Percentiles rank a stretch among this genome's conserved stretches.
Conservation (phyloP, 768 basidiomycete species). For the Mycena sanguinolenta region DNA sequence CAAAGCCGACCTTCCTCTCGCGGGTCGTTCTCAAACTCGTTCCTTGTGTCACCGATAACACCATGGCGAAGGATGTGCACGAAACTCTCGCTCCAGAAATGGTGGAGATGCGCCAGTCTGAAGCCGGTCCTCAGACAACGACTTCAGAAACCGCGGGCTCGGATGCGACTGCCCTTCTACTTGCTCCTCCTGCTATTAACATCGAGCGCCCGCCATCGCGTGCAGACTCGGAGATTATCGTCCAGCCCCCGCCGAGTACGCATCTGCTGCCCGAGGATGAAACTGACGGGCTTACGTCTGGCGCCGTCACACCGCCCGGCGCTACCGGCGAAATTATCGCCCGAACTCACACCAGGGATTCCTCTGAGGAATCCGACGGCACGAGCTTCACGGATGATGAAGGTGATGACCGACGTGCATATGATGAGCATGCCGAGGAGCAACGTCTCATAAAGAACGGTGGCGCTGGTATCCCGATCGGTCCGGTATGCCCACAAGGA, state of each 20-base stretch:
- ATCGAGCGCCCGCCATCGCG: conserved; percentile 44
- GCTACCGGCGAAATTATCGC: conserved; percentile 65
- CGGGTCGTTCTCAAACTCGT: conserved; percentile 53
- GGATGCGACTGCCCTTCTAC: conserved; percentile 29
- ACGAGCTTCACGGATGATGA: conserved; percentile 80
- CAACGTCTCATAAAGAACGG: conserved; percentile 90
- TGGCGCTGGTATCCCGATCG: conserved; percentile 95
- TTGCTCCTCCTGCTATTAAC: conserved; percentile 40
- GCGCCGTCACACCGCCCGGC: conserved; percentile 92
- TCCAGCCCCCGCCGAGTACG: conserved; percentile 32
- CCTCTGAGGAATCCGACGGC: conserved; percentile 71
- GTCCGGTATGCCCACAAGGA: conserved; percentile 72
- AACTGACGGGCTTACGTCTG: conserved; percentile 91
- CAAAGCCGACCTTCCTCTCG: conserved; percentile 48
- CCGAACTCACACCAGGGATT: conserved; percentile 56
- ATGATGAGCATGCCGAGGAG: conserved; percentile 89
- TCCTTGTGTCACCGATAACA: conserved; percentile 47
- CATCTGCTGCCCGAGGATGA: conserved; percentile 71
- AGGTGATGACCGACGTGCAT: conserved; percentile 64
- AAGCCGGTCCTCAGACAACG: conserved; percentile 30
- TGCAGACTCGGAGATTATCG: conserved; percentile 44
- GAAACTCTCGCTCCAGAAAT: conserved; percentile 38
- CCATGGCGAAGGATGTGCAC: conserved; percentile 36
- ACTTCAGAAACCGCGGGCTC: conserved; percentile 24
- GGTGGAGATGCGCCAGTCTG: conserved; percentile 33